Evolutionary conservation across 768 basidiomycete genomes (phyloP), one percentile per base, ranked within the genome.

Genomic region (Rhizopogon vinicolor): DNA sequence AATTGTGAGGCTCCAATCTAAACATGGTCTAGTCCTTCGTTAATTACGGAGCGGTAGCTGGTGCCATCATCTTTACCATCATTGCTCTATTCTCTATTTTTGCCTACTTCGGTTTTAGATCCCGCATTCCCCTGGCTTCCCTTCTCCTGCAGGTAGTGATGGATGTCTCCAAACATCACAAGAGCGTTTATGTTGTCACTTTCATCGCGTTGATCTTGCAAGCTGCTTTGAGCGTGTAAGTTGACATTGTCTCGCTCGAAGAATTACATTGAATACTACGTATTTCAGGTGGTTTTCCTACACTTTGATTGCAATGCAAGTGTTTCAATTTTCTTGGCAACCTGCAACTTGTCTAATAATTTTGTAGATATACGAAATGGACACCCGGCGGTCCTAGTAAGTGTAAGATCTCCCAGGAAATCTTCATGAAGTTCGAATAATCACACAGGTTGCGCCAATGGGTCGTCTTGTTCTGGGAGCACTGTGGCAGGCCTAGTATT

Each of bases 121-220:
- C 78, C 28, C 85, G 90, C 31, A 93, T 94, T 51, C 91, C 90
- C 0, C 74, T 94, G 3, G 89, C 90, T 1, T 82, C 87, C 7
- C 69, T 93, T 7, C 78, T 92, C 3, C 78, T 93, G 3, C 89
- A 92, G 68, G 84, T 89, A 25, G 86, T 88, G 7, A 89, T 93
- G 78, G 91, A 93, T 60, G 79, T 93, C 19, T 81, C 89, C 41
- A 92, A 91, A 62, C 89, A 91, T 63, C 89, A 93, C 66, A 82
- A 78, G 53, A 84, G 83, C 51, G 90, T 93, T 19, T 93, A 89
- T 64, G 74, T 81, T n/a, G 88, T 92, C 12, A 86, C 85, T 1
- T 82, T 93, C 60, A 62, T 76, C 41, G 83, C 89, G 3, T 73
- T 93, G n/a, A 61, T 91, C 48, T 48, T 89, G 3, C 88, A 93